Percentiles rank a stretch among this genome's conserved stretches.
Conservation (phyloP, 495 filamentous ascomycete genomes). For the Cladorrhinum samala region DNA sequence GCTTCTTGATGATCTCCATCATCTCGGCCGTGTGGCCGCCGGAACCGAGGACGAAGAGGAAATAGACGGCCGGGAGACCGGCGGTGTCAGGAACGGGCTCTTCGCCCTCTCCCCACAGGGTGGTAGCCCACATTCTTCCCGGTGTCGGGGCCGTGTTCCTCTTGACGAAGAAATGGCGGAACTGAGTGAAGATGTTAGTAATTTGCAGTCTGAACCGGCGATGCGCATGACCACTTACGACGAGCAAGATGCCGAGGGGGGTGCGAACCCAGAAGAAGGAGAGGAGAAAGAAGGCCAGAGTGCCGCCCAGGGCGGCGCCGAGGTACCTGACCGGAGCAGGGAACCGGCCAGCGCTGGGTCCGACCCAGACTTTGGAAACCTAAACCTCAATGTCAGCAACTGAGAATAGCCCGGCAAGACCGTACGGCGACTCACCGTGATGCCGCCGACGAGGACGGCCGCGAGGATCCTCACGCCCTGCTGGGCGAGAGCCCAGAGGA, state of each 20-base stretch:
- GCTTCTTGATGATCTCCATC: slow-evolving; percentile 64
- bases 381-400: too few species aligned
- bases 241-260: slow-evolving; percentile 6
- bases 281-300: slow-evolving; percentile 12
- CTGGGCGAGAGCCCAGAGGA: background rate
- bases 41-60: slow-evolving; percentile 80
- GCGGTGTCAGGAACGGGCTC: slow-evolving; percentile 9
- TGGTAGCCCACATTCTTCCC: slow-evolving; percentile 7
- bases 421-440: background rate
- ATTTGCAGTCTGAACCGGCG: background rate
- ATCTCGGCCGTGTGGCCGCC: slow-evolving; percentile 95
- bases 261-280: slow-evolving; percentile 17
- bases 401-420: too few species aligned
- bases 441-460: background rate
- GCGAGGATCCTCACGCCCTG: too few species aligned
- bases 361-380: too few species aligned
- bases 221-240: too few species aligned
- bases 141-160: background rate
- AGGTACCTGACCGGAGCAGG: background rate
- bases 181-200: slow-evolving; percentile 13
- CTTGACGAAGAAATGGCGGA: slow-evolving; percentile 16
- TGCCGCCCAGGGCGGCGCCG: background rate
- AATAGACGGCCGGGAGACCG: slow-evolving; percentile 48
- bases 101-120: background rate
- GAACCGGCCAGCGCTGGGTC: background rate